A percentile compares a stretch with the other conserved stretches of the same genome.
phyloP scores from a whole-genome alignment of 495 filamentous ascomycete species.

The Massariosphaeria phaeospora region DNA sequence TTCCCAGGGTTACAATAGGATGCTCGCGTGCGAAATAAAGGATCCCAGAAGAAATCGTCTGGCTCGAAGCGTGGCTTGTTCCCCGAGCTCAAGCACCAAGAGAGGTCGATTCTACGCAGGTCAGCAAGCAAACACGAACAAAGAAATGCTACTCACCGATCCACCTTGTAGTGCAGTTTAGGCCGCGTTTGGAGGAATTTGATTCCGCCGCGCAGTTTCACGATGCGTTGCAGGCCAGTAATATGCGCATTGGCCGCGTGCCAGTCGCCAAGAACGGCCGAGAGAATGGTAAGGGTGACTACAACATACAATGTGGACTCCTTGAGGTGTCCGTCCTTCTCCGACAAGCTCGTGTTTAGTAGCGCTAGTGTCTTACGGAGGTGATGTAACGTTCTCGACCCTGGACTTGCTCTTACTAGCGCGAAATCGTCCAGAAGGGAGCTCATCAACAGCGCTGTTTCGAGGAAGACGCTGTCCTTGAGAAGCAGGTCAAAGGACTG shows the following conservation, averaged over 20 bases:
- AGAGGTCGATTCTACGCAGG: not conserved
- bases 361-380: not conserved
- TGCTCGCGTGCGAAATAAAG: too few species aligned
- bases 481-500: not conserved
- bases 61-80: not conserved
- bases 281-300: not conserved
- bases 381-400: not conserved
- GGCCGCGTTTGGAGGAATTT: not conserved
- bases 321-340: not conserved
- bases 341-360: not conserved
- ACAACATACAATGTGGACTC: slow-evolving; percentile 2
- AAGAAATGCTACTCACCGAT: not conserved
- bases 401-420: too few species aligned
- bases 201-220: not conserved
- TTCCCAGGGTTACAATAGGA: too few species aligned
- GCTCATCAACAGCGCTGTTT: not conserved
- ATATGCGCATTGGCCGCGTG: slow-evolving; percentile 1
- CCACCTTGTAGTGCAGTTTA: slow-evolving; percentile 7
- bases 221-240: slow-evolving; percentile 1
- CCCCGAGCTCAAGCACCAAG: not conserved
- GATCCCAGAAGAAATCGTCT: not conserved
- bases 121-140: not conserved
- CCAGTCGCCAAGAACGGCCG: not conserved
- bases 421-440: not conserved
- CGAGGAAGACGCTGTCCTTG: slow-evolving; percentile 3